Evolutionary conservation across 306 rosid genomes (phyloP), one percentile per base, ranked within the genome.

Genomic region (Lablab purpureus): DNA sequence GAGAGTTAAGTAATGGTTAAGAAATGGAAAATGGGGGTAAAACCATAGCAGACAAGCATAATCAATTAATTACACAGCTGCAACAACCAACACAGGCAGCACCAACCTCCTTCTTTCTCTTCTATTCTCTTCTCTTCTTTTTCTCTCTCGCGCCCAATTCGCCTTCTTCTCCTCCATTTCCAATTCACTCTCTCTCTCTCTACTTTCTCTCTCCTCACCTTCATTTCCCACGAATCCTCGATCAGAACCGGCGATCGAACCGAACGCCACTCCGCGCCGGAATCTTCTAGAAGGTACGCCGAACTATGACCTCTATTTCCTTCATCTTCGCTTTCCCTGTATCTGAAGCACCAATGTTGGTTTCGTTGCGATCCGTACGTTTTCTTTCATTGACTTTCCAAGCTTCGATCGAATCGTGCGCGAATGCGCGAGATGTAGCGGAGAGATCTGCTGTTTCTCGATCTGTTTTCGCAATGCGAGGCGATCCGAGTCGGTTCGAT

Each of bases 121-220:
- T 25, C 64, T 58, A 23, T 18, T 74, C 60, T 45, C 49, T 43
- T 68, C 73, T 73, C 23, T 27, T 67, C 67, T 36, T 74, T 81
- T 30, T 72, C 81, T 72, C 87, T 75, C 82, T 82, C 87, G 89
- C 92, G 85, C 89, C 73, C 80, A 88, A 82, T 85, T 82, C 87
- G 81, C 87, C 76, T 72, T 62, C 73, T 45, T 85, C 76, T 67
- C 58, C 73, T 63, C 80, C 41, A 19, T 34, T 30, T 32, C 58
- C 6, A 40, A 22, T 62, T 74, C 81, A 41, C 74, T 52, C 63
- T 43, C 72, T 52, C 63, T 43, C 72, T 75, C 65, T 45, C 45
- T 3, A 37, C 60, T 34, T 46, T 60, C 78, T 80, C 79, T 68
- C 67, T 59, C 85, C n/a, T 13, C 34, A 50, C 47, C 75, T 9